Evolutionary conservation across 2,329 filamentous ascomycete species (phyloP).

Genomic region (Dactylellina parvicollis): DNA sequence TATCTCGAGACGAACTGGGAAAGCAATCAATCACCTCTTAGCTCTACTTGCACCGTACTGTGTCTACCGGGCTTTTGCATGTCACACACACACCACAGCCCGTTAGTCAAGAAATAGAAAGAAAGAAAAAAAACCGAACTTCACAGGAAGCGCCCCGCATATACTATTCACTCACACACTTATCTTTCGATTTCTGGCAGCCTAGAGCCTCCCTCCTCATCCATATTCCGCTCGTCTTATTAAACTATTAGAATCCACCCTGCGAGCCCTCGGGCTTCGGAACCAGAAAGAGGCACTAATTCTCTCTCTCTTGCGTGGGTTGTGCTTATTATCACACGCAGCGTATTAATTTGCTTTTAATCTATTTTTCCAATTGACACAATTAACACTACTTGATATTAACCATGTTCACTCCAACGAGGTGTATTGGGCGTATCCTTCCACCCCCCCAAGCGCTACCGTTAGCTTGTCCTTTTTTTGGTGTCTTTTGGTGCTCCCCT

Average conservation of each 20-base stretch:
- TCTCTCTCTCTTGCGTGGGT: constrained; percentile 6
- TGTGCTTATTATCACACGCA: constrained; percentile 12
- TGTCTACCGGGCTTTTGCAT: too few species aligned
- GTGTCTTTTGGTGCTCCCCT: too few species aligned
- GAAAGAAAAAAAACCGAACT: background rate
- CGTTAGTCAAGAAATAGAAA: background rate
- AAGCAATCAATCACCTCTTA: constrained; percentile 1
- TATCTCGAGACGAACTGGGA: constrained; percentile 10
- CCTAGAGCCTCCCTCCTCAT: constrained; percentile 44
- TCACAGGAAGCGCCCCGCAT: background rate
- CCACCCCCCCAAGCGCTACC: too few species aligned
- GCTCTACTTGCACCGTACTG: too few species aligned
- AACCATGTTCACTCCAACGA: too few species aligned
- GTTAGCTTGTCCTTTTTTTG: too few species aligned
- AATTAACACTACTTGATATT: too few species aligned
- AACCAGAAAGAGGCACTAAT: constrained; percentile 10
- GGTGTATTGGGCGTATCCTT: too few species aligned
- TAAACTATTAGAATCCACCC: too few species aligned
- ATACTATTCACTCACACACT: background rate
- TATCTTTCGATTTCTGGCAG: constrained; percentile 31
- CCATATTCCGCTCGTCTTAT: constrained; percentile 39
- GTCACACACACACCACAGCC: too few species aligned
- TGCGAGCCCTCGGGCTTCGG: constrained; percentile 41
- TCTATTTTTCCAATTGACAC: constrained; percentile 22
- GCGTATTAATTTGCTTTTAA: constrained; percentile 28